These are phyloP conservation scores for Trametopsis cervina DNA, from an alignment of 768 basidiomycete genomes.

Conservation along the genomic window DNA sequence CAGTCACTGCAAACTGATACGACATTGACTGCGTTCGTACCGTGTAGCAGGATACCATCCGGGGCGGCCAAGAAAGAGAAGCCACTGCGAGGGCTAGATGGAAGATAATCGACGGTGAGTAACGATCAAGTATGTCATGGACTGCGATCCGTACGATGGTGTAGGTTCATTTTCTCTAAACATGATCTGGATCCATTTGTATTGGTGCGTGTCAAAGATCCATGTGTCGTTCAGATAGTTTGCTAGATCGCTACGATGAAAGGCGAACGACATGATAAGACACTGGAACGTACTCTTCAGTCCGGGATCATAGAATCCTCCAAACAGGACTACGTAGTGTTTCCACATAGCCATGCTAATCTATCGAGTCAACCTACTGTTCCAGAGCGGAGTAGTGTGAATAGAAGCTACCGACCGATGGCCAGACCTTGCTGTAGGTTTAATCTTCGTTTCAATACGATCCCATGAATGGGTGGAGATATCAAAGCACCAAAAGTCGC, in stretches of 20 bases:
- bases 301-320: slow-evolving; percentile 87
- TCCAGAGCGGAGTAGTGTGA: slow-evolving; percentile 5
- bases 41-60: slow-evolving; percentile 78
- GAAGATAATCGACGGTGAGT: neutral
- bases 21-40: slow-evolving; percentile 26
- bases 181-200: slow-evolving; percentile 77
- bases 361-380: neutral
- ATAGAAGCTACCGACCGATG: slow-evolving; percentile 53
- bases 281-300: slow-evolving; percentile 64
- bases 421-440: slow-evolving; percentile 76
- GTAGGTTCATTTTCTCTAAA: slow-evolving; percentile 61
- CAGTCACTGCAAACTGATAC: neutral
- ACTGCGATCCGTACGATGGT: slow-evolving; percentile 51
- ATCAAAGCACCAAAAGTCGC: slow-evolving; percentile 87
- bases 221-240: slow-evolving; percentile 80
- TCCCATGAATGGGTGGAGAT: slow-evolving; percentile 79
- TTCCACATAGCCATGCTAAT: slow-evolving; percentile 85
- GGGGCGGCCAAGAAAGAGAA: slow-evolving; percentile 77
- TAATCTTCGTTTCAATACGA: slow-evolving; percentile 77
- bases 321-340: slow-evolving; percentile 79
- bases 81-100: slow-evolving; percentile 60
- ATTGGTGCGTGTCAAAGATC: slow-evolving; percentile 82
- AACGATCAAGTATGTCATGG: neutral
- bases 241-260: slow-evolving; percentile 43
- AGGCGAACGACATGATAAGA: too few species aligned